Percentiles rank a stretch among this genome's conserved stretches.
These are phyloP conservation scores for Sphaerosporella brunnea DNA, from an alignment of 495 filamentous ascomycete species.

Conservation along the genomic window DNA sequence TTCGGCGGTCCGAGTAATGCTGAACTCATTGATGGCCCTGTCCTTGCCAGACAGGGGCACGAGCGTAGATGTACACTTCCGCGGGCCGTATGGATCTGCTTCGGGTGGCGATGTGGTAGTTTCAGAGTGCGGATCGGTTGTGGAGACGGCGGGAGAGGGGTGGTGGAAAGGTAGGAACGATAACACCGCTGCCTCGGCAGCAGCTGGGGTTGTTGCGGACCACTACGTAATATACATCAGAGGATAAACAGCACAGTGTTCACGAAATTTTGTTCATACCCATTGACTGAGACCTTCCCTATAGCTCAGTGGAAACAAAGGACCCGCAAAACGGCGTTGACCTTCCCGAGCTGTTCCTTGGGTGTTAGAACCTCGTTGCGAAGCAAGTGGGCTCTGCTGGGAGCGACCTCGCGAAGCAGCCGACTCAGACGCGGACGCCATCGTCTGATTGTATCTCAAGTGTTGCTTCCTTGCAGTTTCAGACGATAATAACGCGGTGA, in stretches of 20 bases:
- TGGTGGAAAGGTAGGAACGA: slow-evolving; percentile 73
- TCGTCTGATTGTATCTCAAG: background rate
- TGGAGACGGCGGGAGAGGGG: slow-evolving; percentile 35
- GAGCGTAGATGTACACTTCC: slow-evolving; percentile 70
- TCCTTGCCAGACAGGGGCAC: slow-evolving; percentile 71
- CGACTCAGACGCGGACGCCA: background rate
- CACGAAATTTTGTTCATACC: too few relatives aligned
- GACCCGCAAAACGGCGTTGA: slow-evolving; percentile 8
- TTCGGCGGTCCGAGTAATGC: slow-evolving; percentile 67
- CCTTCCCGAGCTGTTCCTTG: slow-evolving; percentile 26
- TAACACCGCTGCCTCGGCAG: slow-evolving; percentile 78
- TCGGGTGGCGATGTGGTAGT: slow-evolving; percentile 35
- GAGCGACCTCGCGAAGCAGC: slow-evolving; percentile 12
- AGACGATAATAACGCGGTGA: background rate
- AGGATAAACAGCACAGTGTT: too few relatives aligned
- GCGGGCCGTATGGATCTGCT: slow-evolving; percentile 65
- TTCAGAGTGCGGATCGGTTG: slow-evolving; percentile 28
- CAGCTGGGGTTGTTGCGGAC: slow-evolving; percentile 60
- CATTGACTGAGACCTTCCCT: slow-evolving; percentile 85
- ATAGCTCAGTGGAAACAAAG: slow-evolving; percentile 64
- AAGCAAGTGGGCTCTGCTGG: slow-evolving; percentile 36
- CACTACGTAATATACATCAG: too few relatives aligned
- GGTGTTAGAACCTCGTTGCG: slow-evolving; percentile 29
- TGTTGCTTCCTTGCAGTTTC: background rate
- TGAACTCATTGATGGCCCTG: slow-evolving; percentile 81